A percentile compares a stretch with the other conserved stretches of the same genome.
Evolutionary conservation across 495 filamentous ascomycete species (phyloP).

Genomic region (Pyrenopolyporus hunteri): DNA sequence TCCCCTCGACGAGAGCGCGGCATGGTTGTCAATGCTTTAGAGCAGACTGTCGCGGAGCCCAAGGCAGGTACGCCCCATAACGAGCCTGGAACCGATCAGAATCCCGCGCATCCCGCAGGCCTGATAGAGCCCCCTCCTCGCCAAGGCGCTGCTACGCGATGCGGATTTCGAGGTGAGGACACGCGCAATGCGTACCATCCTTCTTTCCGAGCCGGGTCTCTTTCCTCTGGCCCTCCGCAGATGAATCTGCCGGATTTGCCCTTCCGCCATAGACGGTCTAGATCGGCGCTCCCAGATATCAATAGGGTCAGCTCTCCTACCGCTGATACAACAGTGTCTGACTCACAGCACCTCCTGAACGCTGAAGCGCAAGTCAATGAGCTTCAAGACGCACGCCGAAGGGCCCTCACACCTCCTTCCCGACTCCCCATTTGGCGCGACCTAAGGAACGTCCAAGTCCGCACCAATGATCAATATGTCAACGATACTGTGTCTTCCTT

Average conservation of each 20-base stretch:
- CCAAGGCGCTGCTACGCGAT: slow-evolving; percentile 13
- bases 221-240: background rate
- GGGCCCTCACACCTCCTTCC: slow-evolving; percentile 1
- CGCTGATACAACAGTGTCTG: slow-evolving; percentile 17
- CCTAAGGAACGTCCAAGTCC: slow-evolving; percentile 11
- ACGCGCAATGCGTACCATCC: background rate
- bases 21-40: slow-evolving; percentile 36
- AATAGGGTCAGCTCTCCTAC: background rate
- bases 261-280: background rate
- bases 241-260: background rate
- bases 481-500: slow-evolving; percentile 10
- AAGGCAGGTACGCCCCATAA: no score
- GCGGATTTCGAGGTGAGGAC: slow-evolving; percentile 14
- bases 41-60: slow-evolving; percentile 43
- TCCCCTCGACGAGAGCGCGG: background rate
- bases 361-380: slow-evolving; percentile 31
- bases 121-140: background rate
- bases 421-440: background rate
- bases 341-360: slow-evolving; percentile 37
- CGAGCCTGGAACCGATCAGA: no score
- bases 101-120: background rate
- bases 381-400: slow-evolving; percentile 1
- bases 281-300: background rate
- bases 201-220: background rate
- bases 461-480: slow-evolving; percentile 16